These are phyloP conservation scores for Podila horticola DNA, from an alignment of 192 early-diverging fungal genomes.

Conservation along the genomic window DNA sequence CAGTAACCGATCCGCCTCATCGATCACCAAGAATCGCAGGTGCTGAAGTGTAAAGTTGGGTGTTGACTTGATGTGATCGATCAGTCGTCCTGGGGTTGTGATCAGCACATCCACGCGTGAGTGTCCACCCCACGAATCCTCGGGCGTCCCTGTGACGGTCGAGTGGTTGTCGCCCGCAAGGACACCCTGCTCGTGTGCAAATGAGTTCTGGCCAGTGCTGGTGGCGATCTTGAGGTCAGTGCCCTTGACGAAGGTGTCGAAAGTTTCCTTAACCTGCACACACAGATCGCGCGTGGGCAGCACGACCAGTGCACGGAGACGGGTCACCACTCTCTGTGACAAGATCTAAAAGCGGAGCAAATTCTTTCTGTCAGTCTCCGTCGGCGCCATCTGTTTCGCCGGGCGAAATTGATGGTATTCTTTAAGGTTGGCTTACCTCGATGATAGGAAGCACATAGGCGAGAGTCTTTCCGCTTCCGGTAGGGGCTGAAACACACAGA, in stretches of 20 bases:
- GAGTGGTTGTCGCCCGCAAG: conserved; percentile 50
- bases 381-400: too few species aligned
- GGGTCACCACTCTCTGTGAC: conserved; percentile 74
- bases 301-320: conserved; percentile 89
- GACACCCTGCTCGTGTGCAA: conserved; percentile 74
- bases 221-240: conserved; percentile 81
- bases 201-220: conserved; percentile 81
- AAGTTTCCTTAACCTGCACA: conserved; percentile 86
- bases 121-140: conserved; percentile 60
- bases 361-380: not conserved
- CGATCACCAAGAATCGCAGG: conserved; percentile 90
- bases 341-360: conserved; percentile 60
- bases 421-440: conserved; percentile 54
- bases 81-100: conserved; percentile 93
- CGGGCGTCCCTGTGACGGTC: conserved; percentile 6
- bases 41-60: conserved; percentile 91
- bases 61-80: conserved; percentile 90
- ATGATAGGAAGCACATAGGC: conserved; percentile 96
- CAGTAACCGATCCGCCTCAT: conserved; percentile 96
- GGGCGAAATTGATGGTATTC: not conserved
- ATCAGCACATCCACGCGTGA: conserved; percentile 90
- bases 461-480: conserved; percentile 96
- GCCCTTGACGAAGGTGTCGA: conserved; percentile 80
- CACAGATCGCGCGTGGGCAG: conserved; percentile 96
- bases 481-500: conserved; percentile 94